Base-by-base conservation (phyloP, 1,284 basidiomycete species). In the Tausonia pullulans region DNA sequence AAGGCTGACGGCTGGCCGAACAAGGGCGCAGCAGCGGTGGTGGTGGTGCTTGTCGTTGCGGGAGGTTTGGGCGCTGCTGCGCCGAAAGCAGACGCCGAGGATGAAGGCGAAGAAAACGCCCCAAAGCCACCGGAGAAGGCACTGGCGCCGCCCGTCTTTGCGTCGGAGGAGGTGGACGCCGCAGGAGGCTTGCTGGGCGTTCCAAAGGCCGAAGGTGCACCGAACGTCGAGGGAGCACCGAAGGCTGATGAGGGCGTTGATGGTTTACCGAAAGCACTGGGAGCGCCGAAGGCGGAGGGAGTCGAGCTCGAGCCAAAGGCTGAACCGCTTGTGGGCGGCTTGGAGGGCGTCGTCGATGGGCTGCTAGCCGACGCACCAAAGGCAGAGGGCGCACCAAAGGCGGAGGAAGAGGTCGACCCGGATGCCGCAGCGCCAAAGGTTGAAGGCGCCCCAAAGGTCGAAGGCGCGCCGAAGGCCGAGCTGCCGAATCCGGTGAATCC, bases 401-500 rank as follows among this genome's bases (percentile, higher is more conserved):
- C 40, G 6, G 48, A 13, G 40, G 60, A 11, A 16, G 51, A 6
- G 3, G n/a, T 10, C 4, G 60, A 43, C 11, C 66, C 63, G 51
- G 64, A 67, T 4, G 60, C 55, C 5, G 66, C 58, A 41, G 65
- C 60, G 50, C 63, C 64, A 27, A 60, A 60, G 5, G 63, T 51
- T 5, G 65, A 60, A 6, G 67, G n/a, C 9, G 60, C 60, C 6
- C 56, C 60, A 40, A 62, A 62, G 10, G 65, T 27, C 2, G 65
- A 56, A 14, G 65, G 8, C 8, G 61, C 14, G 5, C 61, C 61
- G 46, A 66, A 66, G 9, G 61, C 40, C 10, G 60, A 62, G 2
- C 69, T 64, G 11, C 71, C 70, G 57, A 72, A 72, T 14, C 66
- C 68, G 40, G 61, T 56, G 46, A 56, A 49, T 39, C 66, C 63